Base-by-base conservation (phyloP, 257 asterid species). In the Fraxinus pennsylvanica region DNA sequence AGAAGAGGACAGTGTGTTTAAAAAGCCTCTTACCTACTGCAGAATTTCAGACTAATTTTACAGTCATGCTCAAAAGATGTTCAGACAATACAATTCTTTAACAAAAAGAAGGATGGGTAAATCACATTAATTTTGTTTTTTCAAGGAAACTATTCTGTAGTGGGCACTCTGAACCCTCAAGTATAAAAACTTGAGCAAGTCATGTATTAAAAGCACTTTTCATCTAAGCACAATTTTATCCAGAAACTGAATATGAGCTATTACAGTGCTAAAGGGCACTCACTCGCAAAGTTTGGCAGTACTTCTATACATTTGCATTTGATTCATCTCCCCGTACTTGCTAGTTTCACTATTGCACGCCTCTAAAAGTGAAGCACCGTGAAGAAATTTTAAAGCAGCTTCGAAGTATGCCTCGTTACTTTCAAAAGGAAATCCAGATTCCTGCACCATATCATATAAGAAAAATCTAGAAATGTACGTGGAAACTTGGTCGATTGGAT, bases 211-310 rank as follows among this genome's bases (percentile, higher is more conserved):
- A 12, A 72, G 70, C 65, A 45, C 6, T 25, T 38, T 27, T 29
- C 73, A 35, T 17, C 76, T 5, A 29, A 21, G 35, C 17, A 71
- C 59, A 25, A 63, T 63, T 27, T 25, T 10, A 63, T 4, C 69
- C 36, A 9, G 29, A 63, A 63, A 63, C 33, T 27, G 36, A 35
- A 25, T 12, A 63, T 10, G 35, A 63, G 13, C 36, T 63, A 25
- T 22, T 63, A 8, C 35, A 63, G 69, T 25, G 6, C 33, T 63
- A 27, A 9, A 63, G 69, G 69, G 69, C 70, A 83, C 97, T 87
- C 84, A 95, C 99, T 90, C 89, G 92, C 90, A 91, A 74, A 91
- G 92, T 86, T 87, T 89, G 74, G 98, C 98, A 71, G 96, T 84
- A 80, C 83, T 81, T 67, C 84, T 80, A 83, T 90, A 93, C 75